A percentile compares a stretch with the other conserved stretches of the same genome.
These are phyloP conservation scores for Skeletonema costatum DNA, from an alignment of 108 stramenopile genomes.

Conservation along the genomic window DNA sequence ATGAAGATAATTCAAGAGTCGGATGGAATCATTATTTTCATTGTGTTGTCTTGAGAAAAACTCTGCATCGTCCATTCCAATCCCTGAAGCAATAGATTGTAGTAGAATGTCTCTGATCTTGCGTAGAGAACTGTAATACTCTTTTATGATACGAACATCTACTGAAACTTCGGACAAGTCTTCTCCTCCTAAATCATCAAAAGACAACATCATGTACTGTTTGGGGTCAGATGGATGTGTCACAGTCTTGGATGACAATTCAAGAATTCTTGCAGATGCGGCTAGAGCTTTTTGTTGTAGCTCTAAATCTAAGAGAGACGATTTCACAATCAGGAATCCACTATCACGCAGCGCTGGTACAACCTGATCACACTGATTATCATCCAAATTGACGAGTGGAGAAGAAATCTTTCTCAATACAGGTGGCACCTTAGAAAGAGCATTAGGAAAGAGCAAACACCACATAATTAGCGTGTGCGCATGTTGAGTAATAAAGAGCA, in stretches of 20 bases:
- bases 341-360: conserved; percentile 41
- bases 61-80: conserved; percentile 44
- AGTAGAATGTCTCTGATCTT: conserved; percentile 49
- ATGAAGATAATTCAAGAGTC: conserved; percentile 53
- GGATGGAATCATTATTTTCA: conserved; percentile 54
- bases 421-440: neutral
- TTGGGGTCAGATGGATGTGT: conserved; percentile 75
- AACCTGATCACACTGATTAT: conserved; percentile 7
- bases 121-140: conserved; percentile 54
- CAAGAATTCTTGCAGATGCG: conserved; percentile 44
- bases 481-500: neutral
- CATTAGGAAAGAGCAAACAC: neutral
- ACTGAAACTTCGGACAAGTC: neutral
- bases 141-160: conserved; percentile 4
- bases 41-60: conserved; percentile 56
- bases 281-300: conserved; percentile 54
- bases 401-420: neutral
- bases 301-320: conserved; percentile 36
- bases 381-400: conserved; percentile 27
- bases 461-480: neutral
- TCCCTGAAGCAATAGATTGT: conserved; percentile 54
- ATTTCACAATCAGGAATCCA: conserved; percentile 62
- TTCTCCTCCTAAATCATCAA: conserved; percentile 20
- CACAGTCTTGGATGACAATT: conserved; percentile 23
- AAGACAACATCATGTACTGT: conserved; percentile 56